phyloP scores from a whole-genome alignment of 371 early-diverging fungal species.

The Rhizopus delemar region DNA sequence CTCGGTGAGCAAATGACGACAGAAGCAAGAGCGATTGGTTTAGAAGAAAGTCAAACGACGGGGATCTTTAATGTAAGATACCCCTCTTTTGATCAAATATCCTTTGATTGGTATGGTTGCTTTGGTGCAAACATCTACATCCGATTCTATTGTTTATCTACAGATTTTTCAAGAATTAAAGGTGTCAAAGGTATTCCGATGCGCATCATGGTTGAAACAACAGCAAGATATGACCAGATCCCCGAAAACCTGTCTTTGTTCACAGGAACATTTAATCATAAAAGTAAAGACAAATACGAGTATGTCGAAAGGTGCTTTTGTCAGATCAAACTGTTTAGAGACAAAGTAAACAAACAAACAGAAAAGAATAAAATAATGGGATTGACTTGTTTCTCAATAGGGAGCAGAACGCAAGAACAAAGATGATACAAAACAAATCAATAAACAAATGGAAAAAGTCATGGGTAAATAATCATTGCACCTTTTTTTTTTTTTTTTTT shows the following conservation, averaged over 20 bases:
- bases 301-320: slow-evolving; percentile 63
- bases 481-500: not conserved
- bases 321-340: slow-evolving; percentile 76
- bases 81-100: slow-evolving; percentile 71
- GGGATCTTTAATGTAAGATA: slow-evolving; percentile 58
- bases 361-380: not conserved
- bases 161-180: slow-evolving; percentile 82
- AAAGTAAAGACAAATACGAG: slow-evolving; percentile 9
- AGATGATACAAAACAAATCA: slow-evolving; percentile 61
- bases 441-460: slow-evolving; percentile 55
- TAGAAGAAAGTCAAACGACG: slow-evolving; percentile 40
- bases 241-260: slow-evolving; percentile 5
- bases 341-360: slow-evolving; percentile 55
- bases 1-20: slow-evolving; percentile 69
- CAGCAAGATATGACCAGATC: slow-evolving; percentile 1
- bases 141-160: slow-evolving; percentile 80
- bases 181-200: slow-evolving; percentile 86
- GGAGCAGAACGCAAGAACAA: slow-evolving; percentile 68
- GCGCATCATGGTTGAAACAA: slow-evolving; percentile 43
- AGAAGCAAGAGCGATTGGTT: slow-evolving; percentile 66
- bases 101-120: slow-evolving; percentile 74
- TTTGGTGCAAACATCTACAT: slow-evolving; percentile 70
- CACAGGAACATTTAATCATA: slow-evolving; percentile 12
- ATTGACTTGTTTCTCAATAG: slow-evolving; percentile 15
- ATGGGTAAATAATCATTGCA: slow-evolving; percentile 11